These are phyloP conservation scores for Colletotrichum caudatum DNA, from an alignment of 2,329 filamentous ascomycete genomes.

Conservation along the genomic window DNA sequence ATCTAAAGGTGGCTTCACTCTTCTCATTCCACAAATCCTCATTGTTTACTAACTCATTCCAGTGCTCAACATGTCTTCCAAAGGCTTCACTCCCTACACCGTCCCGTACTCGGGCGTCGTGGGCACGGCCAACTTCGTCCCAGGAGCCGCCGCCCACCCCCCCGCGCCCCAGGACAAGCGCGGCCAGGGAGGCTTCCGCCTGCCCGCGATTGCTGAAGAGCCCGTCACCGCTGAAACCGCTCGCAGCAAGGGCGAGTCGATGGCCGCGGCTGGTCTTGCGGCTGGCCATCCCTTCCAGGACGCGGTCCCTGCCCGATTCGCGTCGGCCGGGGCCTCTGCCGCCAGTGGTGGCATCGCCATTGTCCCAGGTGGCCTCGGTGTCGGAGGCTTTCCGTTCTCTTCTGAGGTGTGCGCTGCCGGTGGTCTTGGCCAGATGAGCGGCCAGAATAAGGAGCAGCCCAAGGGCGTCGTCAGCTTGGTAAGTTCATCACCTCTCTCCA, in stretches of 20 bases:
- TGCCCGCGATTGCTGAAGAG: constrained; percentile 6
- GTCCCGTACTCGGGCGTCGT: constrained; percentile 39
- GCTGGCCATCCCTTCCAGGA: neutral
- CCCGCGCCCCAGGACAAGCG: constrained; percentile 2
- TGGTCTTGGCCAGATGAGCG: constrained; percentile 2
- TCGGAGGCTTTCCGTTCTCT: neutral
- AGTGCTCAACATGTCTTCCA: constrained; percentile 17
- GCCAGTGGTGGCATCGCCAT: constrained; percentile 24
- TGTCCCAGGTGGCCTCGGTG: neutral
- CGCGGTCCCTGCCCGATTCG: constrained; percentile 23
- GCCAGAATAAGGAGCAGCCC: neutral
- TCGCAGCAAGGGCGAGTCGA: constrained; percentile 11
- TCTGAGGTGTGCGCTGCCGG: neutral
- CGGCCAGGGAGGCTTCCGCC: neutral
- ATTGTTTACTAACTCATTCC: neutral
- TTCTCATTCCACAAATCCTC: too few species aligned
- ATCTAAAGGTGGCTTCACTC: neutral
- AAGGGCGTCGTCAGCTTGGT: neutral
- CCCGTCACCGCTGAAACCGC: constrained; percentile 4
- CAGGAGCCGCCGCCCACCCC: constrained; percentile 8
- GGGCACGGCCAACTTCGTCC: constrained; percentile 1
- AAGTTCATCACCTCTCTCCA: neutral
- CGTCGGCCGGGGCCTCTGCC: constrained; percentile 10
- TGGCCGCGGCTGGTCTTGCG: neutral
- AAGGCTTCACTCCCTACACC: constrained; percentile 22